Conservation (phyloP, 2,329 filamentous ascomycete species). For the Ophiostoma tasmaniense region DNA sequence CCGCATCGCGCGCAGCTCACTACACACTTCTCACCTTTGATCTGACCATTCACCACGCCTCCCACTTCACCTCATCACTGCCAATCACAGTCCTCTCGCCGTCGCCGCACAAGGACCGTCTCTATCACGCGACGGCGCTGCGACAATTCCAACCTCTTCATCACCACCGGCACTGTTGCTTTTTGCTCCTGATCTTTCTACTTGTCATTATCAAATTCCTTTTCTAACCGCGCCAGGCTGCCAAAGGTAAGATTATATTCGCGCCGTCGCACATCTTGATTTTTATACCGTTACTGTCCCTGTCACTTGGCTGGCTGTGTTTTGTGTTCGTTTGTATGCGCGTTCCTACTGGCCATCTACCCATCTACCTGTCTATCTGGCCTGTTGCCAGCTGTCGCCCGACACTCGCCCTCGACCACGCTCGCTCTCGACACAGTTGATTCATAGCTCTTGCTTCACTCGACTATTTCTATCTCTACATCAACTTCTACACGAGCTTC, state of each 20-base stretch:
- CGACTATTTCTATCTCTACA: background rate
- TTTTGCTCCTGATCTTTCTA: background rate
- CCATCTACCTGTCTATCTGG: background rate
- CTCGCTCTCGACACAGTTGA: background rate
- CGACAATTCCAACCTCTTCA: background rate
- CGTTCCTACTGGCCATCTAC: background rate
- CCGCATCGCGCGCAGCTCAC: constrained; percentile 4
- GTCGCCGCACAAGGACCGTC: background rate
- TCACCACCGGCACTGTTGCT: background rate
- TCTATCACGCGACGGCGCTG: background rate
- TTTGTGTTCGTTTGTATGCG: background rate
- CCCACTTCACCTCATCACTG: background rate
- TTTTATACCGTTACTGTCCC: background rate
- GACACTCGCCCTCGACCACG: background rate
- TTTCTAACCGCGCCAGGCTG: background rate
- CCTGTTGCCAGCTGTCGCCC: background rate
- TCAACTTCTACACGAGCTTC: background rate
- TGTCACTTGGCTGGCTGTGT: background rate
- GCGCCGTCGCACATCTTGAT: background rate
- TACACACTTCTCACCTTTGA: background rate
- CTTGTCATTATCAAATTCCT: background rate
- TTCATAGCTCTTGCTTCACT: background rate
- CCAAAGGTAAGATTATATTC: constrained; percentile 5
- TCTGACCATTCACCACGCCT: background rate
- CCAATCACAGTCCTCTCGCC: background rate